Evolutionary conservation across 2,329 filamentous ascomycete species (phyloP), one percentile per base, ranked within the genome.

Genomic region (Aspergillus persii): DNA sequence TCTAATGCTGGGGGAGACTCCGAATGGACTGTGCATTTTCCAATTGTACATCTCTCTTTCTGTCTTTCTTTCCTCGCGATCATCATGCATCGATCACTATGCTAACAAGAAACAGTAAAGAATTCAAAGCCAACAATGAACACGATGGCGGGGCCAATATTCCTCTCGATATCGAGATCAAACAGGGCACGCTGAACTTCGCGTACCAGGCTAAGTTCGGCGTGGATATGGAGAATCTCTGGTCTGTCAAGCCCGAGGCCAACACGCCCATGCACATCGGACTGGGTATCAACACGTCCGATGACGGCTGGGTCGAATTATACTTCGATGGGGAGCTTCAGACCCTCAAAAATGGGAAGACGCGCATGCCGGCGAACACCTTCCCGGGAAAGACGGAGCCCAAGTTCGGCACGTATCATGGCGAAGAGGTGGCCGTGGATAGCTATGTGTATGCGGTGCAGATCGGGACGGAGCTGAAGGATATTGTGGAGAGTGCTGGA

Each of bases 381-480:
- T 60, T 57, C 31, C 53, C 55, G 3, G 62, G 62, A 4, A 58
- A 57, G 8, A 44, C 56, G n/a, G 60, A 63, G 33, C 62, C 62
- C 12, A 64, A 64, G 53, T 63, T 64, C 41, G 62, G 62, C n/a
- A 61, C 56, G 8, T 64, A 61, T 44, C 61, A 61, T n/a, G 62
- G 62, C 3, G 62, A 64, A 49, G 61, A 46, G 2, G 48, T 62
- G 3, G 56, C 15, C 3, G 57, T 64, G 30, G 61, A 64, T 29
- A 64, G 54, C 6, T 64, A 63, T 47, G 56, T 64, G 11, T 64
- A 64, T 27, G 52, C 53, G 11, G 48, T 64, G 8, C 61, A 63
- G 56, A 63, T 63, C 47, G 62, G 62, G 6, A 63, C 61, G 8
- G 55, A 54, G 39, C 30, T 61, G 33, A 57, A 36, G 29, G 62